Conservation (phyloP, 306 rosid species). For the Cicer arietinum region DNA sequence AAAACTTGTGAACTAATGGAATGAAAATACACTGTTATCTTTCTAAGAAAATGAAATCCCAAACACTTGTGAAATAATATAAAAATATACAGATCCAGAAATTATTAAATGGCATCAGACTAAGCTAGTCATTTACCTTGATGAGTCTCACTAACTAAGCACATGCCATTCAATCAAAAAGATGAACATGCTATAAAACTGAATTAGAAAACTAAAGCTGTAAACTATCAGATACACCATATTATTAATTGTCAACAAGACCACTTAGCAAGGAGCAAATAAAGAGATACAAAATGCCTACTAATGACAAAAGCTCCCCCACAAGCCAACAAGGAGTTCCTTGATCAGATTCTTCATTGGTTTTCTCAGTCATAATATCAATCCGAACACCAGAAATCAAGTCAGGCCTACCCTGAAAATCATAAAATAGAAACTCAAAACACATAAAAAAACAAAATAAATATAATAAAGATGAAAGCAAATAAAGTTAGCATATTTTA, state of each 20-base stretch:
- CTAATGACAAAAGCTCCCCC: conserved; percentile 68
- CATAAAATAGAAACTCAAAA: conserved; percentile 27
- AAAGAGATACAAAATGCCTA: conserved; percentile 50
- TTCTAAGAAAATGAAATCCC: conserved; percentile 33
- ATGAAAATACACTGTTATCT: conserved; percentile 16
- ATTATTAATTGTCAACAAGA: conserved; percentile 32
- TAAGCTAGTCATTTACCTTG: conserved; percentile 10
- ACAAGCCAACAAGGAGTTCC: conserved; percentile 67
- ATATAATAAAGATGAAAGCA: conserved; percentile 25
- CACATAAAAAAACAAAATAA: conserved; percentile 26
- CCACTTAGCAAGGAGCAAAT: conserved; percentile 3
- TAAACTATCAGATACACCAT: conserved; percentile 7
- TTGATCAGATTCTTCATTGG: conserved; percentile 49
- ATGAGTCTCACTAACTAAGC: conserved; percentile 14
- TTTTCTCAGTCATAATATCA: conserved; percentile 76
- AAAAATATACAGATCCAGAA: neutral
- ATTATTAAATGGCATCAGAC: conserved; percentile 31
- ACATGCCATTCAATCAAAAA: conserved; percentile 22
- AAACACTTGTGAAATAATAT: conserved; percentile 15
- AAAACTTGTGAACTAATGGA: conserved; percentile 12
- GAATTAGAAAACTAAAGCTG: conserved; percentile 14
- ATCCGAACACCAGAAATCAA: conserved; percentile 81
- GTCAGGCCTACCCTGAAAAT: conserved; percentile 77
- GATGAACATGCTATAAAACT: conserved; percentile 20
- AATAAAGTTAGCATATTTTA: conserved; percentile 21